phyloP scores from a whole-genome alignment of 352 stramenopile genomes.

The Pythium sp. region DNA sequence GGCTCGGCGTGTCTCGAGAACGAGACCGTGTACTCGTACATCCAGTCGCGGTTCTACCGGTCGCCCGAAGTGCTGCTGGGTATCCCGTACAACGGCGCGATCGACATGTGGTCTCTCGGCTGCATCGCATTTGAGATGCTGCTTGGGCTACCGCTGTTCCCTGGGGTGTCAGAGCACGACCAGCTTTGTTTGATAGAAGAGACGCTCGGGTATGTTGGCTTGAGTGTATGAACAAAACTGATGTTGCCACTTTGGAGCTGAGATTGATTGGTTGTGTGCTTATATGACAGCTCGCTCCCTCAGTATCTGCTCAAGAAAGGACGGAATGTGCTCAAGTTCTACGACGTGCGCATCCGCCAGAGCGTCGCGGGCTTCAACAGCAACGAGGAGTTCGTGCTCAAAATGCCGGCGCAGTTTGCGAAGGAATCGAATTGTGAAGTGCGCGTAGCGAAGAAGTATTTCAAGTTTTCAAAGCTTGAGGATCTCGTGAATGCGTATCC shows the following conservation, averaged over 20 bases:
- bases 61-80: constrained; percentile 69
- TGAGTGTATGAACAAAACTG: background rate
- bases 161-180: constrained; percentile 91
- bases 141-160: constrained; percentile 94
- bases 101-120: constrained; percentile 64
- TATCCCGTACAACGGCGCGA: constrained; percentile 48
- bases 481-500: constrained; percentile 47
- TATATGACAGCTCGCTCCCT: constrained; percentile 20
- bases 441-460: constrained; percentile 45
- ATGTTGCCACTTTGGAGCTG: background rate
- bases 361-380: background rate
- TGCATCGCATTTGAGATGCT: constrained; percentile 90
- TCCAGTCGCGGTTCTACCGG: constrained; percentile 94
- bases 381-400: constrained; percentile 30
- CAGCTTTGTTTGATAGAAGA: constrained; percentile 93
- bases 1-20: constrained; percentile 88
- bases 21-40: constrained; percentile 92
- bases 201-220: constrained; percentile 52
- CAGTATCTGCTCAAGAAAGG: constrained; percentile 32
- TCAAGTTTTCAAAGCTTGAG: constrained; percentile 43
- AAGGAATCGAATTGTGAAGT: constrained; percentile 29
- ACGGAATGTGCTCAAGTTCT: constrained; percentile 44
- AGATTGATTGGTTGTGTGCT: background rate
- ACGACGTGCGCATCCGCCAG: constrained; percentile 26
- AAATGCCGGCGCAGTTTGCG: constrained; percentile 36